Evolutionary conservation across 2,329 filamentous ascomycete genomes (phyloP), one percentile per base, ranked within the genome.

Genomic region (Pseudogymnoascus sp.): DNA sequence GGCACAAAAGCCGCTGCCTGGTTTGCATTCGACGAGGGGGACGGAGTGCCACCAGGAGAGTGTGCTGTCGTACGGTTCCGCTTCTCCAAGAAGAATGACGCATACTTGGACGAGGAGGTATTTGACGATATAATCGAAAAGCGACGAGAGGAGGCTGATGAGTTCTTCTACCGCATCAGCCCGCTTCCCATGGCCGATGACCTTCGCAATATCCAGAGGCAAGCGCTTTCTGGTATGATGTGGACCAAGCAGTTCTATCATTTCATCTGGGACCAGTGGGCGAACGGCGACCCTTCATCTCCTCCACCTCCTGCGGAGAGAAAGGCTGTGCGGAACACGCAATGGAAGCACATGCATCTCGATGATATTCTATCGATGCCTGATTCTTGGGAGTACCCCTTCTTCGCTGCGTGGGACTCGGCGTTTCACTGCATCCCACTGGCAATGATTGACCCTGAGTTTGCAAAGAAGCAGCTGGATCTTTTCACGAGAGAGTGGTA

Each of bases 211-310:
- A 95, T 97, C 69, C 95, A 97, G 77, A 86, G 93, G 69, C 93
- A 97, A 75, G 95, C 93, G 3, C 89, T 97, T 68, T 88, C 93
- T 0, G 93, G 95, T 62, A 97, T 97, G 93, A 88, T 97, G 83
- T 97, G 93, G 93, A 96, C 89, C 67, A 97, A 97, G 76, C 93
- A 97, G 75, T 91, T 91, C 77, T 97, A 97, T 75, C 86, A 96
- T 73, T 97, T 97, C 75, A 86, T 97, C 70, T 97, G 92, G 91
- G 93, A 97, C 68, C 90, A 97, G 73, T 97, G 93, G 93, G 92
- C 93, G 26, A 96, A 96, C 67, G 93, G 93, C 61, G 93, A 97
- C 73, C 93, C 93, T 10, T 83, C 82, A 59, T 91, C 93, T 80
- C 91, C 93, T 46, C 90, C 93, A 33, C 95, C 95, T 26, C 93